Evolutionary conservation across 2,329 filamentous ascomycete genomes (phyloP).

Genomic region (Pseudogymnoascus sp.): DNA sequence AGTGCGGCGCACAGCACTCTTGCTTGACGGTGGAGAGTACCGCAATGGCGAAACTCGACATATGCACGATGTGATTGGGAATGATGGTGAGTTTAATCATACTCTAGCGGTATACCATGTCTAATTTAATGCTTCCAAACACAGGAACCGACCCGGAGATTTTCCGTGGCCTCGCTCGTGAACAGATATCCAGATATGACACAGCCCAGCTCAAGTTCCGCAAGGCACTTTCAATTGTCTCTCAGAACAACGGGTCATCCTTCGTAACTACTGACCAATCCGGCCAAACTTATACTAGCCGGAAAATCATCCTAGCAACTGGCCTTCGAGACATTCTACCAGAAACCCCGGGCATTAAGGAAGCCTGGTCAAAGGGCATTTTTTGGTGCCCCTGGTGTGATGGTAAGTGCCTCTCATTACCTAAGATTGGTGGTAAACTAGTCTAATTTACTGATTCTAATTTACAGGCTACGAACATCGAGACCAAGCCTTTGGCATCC

Average conservation of each 20-base stretch:
- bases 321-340: constrained; percentile 44
- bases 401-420: constrained; percentile 20
- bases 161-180: constrained; percentile 26
- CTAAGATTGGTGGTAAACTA: neutral
- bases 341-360: constrained; percentile 42
- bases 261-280: constrained; percentile 37
- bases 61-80: constrained; percentile 38
- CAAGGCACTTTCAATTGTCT: constrained; percentile 36
- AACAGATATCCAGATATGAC: constrained; percentile 43
- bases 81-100: constrained; percentile 20
- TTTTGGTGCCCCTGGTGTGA: constrained; percentile 61
- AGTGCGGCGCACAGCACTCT: constrained; percentile 29
- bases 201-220: constrained; percentile 43
- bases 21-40: constrained; percentile 36
- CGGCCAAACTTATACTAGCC: constrained; percentile 33
- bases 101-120: neutral
- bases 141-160: constrained; percentile 27
- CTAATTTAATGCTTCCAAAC: constrained; percentile 15
- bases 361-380: constrained; percentile 51
- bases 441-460: constrained; percentile 10
- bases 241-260: constrained; percentile 31
- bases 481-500: constrained; percentile 47
- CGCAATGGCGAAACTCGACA: constrained; percentile 34
- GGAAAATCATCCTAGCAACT: constrained; percentile 46
- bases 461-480: constrained; percentile 44